These are phyloP conservation scores for Backusella sp. DNA, from an alignment of 192 early-diverging fungal genomes.

Conservation along the genomic window DNA sequence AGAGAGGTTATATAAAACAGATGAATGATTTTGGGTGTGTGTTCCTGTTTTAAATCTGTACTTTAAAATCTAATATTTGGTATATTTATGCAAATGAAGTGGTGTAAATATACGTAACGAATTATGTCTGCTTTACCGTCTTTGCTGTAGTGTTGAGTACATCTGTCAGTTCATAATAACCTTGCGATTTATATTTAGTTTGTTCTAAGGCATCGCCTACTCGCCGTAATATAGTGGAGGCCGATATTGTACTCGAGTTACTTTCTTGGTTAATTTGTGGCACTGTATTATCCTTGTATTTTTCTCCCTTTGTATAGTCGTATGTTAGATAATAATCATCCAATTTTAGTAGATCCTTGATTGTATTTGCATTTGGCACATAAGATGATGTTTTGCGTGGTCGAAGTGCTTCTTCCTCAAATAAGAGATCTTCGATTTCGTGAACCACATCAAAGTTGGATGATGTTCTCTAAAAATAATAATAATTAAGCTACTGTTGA, in stretches of 20 bases:
- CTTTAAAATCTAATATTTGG: not conserved
- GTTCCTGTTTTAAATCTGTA: not conserved
- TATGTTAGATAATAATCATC: constrained; percentile 71
- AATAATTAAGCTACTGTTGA: not conserved
- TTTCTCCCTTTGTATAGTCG: constrained; percentile 57
- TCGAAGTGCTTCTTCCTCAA: constrained; percentile 94
- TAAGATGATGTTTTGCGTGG: constrained; percentile 57
- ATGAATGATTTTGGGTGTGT: not conserved
- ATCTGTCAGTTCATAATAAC: not conserved
- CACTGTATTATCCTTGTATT: not conserved
- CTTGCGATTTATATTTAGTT: constrained; percentile 12
- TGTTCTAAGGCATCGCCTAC: constrained; percentile 2
- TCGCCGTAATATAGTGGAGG: not conserved
- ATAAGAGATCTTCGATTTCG: constrained; percentile 91
- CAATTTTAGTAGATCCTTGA: constrained; percentile 62
- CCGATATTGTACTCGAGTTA: not conserved
- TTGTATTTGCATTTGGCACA: constrained; percentile 17
- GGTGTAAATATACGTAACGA: not conserved
- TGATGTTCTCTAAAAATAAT: constrained; percentile 58
- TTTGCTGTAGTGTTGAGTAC: not conserved
- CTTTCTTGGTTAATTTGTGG: not conserved
- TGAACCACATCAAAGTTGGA: constrained; percentile 97
- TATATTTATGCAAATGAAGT: not conserved
- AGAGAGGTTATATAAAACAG: not conserved
- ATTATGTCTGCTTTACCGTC: not conserved